A percentile compares a stretch with the other conserved stretches of the same genome.
Evolutionary conservation across 1,284 basidiomycete species (phyloP).

Genomic region (Pseudozyma sp.): DNA sequence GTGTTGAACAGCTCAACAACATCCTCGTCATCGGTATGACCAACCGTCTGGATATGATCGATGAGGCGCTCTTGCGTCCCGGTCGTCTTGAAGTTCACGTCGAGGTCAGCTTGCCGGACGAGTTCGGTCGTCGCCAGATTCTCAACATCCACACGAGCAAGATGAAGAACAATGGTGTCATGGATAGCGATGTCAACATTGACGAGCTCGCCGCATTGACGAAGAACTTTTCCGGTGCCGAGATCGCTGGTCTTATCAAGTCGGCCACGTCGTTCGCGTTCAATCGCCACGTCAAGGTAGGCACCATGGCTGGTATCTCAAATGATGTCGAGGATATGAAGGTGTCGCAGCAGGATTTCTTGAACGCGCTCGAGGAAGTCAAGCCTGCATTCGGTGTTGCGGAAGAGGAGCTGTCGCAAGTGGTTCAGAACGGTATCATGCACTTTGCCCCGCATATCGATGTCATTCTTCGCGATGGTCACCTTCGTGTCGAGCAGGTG

Average conservation of each 20-base stretch:
- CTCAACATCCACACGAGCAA: slow-evolving; percentile 94
- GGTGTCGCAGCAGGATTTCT: slow-evolving; percentile 88
- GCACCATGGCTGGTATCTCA: slow-evolving; percentile 94
- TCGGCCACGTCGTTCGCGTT: slow-evolving; percentile 98
- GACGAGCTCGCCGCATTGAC: slow-evolving; percentile 84
- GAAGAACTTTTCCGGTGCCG: slow-evolving; percentile 98
- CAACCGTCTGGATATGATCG: slow-evolving; percentile 98
- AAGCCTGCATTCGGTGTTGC: slow-evolving; percentile 97
- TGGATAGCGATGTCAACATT: slow-evolving; percentile 89
- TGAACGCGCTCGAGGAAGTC: slow-evolving; percentile 92
- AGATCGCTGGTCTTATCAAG: slow-evolving; percentile 95
- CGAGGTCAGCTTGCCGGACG: slow-evolving; percentile 97
- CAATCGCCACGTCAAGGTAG: slow-evolving; percentile 96
- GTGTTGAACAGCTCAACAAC: slow-evolving; percentile 99
- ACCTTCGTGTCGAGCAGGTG: slow-evolving; percentile 94
- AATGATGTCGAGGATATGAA: slow-evolving; percentile 94
- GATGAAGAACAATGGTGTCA: slow-evolving; percentile 91
- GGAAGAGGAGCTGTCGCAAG: slow-evolving; percentile 93
- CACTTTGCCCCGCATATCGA: slow-evolving; percentile 83
- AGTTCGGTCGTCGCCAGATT: slow-evolving; percentile 91
- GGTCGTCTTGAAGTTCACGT: slow-evolving; percentile 99
- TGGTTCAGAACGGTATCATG: slow-evolving; percentile 97
- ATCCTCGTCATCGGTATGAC: slow-evolving; percentile 99
- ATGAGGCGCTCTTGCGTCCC: slow-evolving; percentile 95
- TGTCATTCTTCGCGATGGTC: slow-evolving; percentile 84